Evolutionary conservation across 495 filamentous ascomycete genomes (phyloP), one percentile per base, ranked within the genome.

Genomic region (Aspergillus affinis): DNA sequence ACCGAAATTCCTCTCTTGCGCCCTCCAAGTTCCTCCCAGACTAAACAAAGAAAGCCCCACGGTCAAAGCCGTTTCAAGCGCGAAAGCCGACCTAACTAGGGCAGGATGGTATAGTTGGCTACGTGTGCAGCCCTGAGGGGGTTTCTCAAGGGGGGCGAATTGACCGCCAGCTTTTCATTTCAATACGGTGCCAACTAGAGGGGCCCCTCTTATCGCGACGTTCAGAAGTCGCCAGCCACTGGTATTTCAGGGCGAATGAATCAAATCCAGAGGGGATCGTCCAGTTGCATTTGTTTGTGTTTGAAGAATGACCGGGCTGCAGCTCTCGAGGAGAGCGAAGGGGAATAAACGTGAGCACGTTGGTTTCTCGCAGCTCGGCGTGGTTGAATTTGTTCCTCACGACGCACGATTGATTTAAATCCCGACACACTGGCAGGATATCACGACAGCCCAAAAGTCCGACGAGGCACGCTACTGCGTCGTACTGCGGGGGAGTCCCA

Each of bases 61-160:
- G 10, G 23, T 29, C 51, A 30, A 19, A 15, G 54, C 49, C 32
- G 52, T 54, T 55, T 53, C 57, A 62, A 61, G 66, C 60, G 60
- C 62, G 55, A 54, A 62, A 65, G 60, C 47, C 60, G 65, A 70
- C 64, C 61, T 61, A 65, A 65, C 62, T 69, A 61, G 65, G 59
- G 61, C 54, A 58, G 20, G 56, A 60, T 59, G 46, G 44, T 51
- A 46, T 65, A 57, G 61, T 55, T 50, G 64, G 71, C 73, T 73
- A 75, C 74, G 75, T 76, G 69, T 70, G 68, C 72, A 71, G 62
- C 59, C 52, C 60, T 72, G 65, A 70, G 67, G 69, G 67, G 68
- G 65, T 58, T 51, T 51, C 10, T 27, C 20, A 27, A 54, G 48
- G 36, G 48, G 36, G 12, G 52, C 27, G 46, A 51, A 54, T 58